Conservation (phyloP, 2,329 filamentous ascomycete genomes). For the Zasmidium citrigriseum region DNA sequence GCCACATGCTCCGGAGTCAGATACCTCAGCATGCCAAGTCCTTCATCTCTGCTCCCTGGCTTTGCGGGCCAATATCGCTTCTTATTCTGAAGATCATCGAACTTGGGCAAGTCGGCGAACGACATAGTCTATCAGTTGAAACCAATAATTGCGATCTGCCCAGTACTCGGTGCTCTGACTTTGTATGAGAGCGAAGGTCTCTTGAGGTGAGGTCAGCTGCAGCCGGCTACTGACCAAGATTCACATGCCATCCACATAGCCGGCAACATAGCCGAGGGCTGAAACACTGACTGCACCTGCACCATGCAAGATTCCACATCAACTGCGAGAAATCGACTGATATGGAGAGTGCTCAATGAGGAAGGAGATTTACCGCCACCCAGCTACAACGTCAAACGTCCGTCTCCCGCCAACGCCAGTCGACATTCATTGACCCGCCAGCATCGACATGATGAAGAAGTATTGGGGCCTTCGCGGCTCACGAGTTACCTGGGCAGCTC, state of each 20-base stretch:
- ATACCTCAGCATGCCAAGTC: slow-evolving; percentile 8
- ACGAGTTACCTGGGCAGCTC: not conserved
- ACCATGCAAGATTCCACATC: not conserved
- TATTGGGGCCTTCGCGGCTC: slow-evolving; percentile 4
- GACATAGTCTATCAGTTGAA: too few relatives aligned
- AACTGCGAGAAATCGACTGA: not conserved
- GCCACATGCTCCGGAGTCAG: slow-evolving; percentile 10
- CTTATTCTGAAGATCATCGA: slow-evolving; percentile 4
- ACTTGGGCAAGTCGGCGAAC: slow-evolving; percentile 8
- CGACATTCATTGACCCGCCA: not conserved
- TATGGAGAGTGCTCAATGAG: too few relatives aligned
- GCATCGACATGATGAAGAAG: not conserved
- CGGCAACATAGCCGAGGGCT: not conserved
- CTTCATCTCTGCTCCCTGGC: slow-evolving; percentile 5
- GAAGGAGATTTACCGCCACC: too few relatives aligned
- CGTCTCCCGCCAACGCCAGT: not conserved
- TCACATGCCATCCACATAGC: too few relatives aligned
- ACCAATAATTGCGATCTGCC: too few relatives aligned
- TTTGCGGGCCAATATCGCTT: slow-evolving; percentile 8
- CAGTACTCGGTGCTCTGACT: too few relatives aligned
- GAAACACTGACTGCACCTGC: too few relatives aligned
- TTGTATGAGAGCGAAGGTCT: too few relatives aligned
- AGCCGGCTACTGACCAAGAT: too few relatives aligned
- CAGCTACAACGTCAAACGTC: too few relatives aligned
- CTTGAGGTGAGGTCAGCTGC: too few relatives aligned